Base-by-base conservation (phyloP, 768 basidiomycete species). In the Saitozyma sp. region DNA sequence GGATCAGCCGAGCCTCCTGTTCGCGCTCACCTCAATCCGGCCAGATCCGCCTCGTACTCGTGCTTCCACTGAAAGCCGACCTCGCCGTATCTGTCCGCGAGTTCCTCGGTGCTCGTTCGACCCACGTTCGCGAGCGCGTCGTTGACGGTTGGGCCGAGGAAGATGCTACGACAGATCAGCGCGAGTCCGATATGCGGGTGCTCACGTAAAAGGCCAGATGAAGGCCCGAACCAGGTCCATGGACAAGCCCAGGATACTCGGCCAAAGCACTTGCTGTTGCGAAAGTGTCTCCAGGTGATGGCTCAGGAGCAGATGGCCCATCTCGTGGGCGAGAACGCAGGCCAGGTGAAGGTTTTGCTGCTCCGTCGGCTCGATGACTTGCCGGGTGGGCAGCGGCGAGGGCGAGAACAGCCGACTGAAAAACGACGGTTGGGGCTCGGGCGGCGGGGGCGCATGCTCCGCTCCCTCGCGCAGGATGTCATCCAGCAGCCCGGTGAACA, bases 251-350 rank as follows among this genome's bases (percentile, higher is more conserved):
- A 91, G 79, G 13, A 90, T 82, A 38, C 88, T 88, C 0, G 93
- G 93, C 45, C 92, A 83, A 50, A 95, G 85, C 66, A 97, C 86
- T 6, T 88, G 88, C 19, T 85, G 85, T 13, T 89, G 89, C 0
- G 91, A 92, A n/a, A 96, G 81, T 3, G 91, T 89, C 80, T 96
- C 92, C 48, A 96, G 83, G 78, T 96, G 93, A 75, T 96, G 93
- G 0, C 90, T 88, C 1, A 96, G 84, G 46, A 97, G 81, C 37
- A 99, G 83, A 81, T 99, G 96, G 0, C 93, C 85, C 59, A 98
- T 85, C 78, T 99, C 96, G 75, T 99, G 96, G 1, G 93, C 88
- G 5, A 99, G 84, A 1, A 99, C 85, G 59, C 91, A 88, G 1
- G 96, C 93, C 3, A 99, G 85, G 57, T 92, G 88, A 3, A 89